phyloP scores from a whole-genome alignment of 805 yeast genomes.

The Yarrowia yakushimensis region DNA sequence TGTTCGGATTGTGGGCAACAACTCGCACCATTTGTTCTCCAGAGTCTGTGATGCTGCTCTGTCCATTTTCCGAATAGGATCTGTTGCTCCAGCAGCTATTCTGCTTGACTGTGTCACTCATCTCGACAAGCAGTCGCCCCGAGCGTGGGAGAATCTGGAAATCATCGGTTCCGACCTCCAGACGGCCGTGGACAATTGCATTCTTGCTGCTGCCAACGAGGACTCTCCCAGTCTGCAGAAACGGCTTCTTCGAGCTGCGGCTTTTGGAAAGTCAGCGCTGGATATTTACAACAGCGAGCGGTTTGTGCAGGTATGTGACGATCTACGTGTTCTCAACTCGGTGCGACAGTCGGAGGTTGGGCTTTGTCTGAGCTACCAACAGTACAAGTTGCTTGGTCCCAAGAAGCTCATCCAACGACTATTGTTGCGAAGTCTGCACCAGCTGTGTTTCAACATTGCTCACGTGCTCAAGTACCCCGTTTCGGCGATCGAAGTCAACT shows the following conservation, averaged over 20 bases:
- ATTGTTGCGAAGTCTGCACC: slow-evolving; percentile 55
- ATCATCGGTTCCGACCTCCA: slow-evolving; percentile 49
- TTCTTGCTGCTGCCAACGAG: slow-evolving; percentile 73
- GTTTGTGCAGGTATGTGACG: slow-evolving; percentile 61
- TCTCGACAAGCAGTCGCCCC: slow-evolving; percentile 64
- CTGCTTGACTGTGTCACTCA: slow-evolving; percentile 73
- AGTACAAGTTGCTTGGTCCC: slow-evolving; percentile 52
- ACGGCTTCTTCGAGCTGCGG: slow-evolving; percentile 70
- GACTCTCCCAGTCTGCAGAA: slow-evolving; percentile 79
- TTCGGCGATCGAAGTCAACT: slow-evolving; percentile 59
- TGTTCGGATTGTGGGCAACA: slow-evolving; percentile 56
- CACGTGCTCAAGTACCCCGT: slow-evolving; percentile 47
- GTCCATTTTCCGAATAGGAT: slow-evolving; percentile 75
- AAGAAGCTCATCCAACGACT: slow-evolving; percentile 56
- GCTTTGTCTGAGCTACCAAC: slow-evolving; percentile 57
- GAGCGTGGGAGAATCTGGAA: slow-evolving; percentile 72
- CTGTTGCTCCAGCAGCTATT: slow-evolving; percentile 77
- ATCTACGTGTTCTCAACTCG: slow-evolving; percentile 64
- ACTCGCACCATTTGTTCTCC: slow-evolving; percentile 57
- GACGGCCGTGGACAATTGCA: slow-evolving; percentile 66
- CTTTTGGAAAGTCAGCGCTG: slow-evolving; percentile 72
- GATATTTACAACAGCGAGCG: slow-evolving; percentile 54
- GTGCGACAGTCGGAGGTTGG: slow-evolving; percentile 65
- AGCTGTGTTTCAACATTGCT: slow-evolving; percentile 60
- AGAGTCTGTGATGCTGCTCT: slow-evolving; percentile 57